Evolutionary conservation across 352 stramenopile species (phyloP), one percentile per base, ranked within the genome.

Genomic region (Albugo candida): DNA sequence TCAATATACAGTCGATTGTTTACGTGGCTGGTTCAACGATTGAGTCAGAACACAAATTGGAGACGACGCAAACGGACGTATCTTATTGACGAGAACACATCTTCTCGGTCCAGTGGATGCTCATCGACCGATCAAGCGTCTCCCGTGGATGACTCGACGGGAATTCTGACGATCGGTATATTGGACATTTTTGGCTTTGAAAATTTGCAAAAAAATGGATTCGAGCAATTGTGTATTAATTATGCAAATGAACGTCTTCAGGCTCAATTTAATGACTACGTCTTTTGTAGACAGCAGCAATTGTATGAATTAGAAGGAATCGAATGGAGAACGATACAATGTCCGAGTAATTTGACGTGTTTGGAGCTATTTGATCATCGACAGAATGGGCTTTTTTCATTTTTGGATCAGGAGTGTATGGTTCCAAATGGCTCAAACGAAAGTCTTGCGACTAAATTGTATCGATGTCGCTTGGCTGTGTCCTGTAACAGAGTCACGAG

Each of bases 1-100:
- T 81, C 91, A 11, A 89, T 97, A 11, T 99, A 98, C 55, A 85
- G 81, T 6, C 77, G 83, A 1, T 64, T 98, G 1, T 99, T 99
- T 63, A 78, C 83, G 24, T 97, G 85, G 68, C 80, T 99, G 40
- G 93, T 98, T 4, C 59, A 65, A 8, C 71, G 78, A 20, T 52
- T 92, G 19, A 87, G 71, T 47, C 73, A 84, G 38, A 68, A 71
- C n/a, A 88, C 85, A 44, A 84, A 86, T 45, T 83, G 72, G 45
- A 31, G 24, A 31, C 24, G 24, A 31, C 24, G 24, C 24, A 31
- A 31, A 31, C 24, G 24, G 48, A 53, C 24, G n/a, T 24, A 41
- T 38, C 20, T 14, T 14, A 19, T 34, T 36, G 24, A 31, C 8
- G 24, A 52, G 42, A 77, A 85, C 46, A 88, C 85, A 54, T 51